phyloP scores from a whole-genome alignment of 208 protist genomes.

The Crithidia brevicula region DNA sequence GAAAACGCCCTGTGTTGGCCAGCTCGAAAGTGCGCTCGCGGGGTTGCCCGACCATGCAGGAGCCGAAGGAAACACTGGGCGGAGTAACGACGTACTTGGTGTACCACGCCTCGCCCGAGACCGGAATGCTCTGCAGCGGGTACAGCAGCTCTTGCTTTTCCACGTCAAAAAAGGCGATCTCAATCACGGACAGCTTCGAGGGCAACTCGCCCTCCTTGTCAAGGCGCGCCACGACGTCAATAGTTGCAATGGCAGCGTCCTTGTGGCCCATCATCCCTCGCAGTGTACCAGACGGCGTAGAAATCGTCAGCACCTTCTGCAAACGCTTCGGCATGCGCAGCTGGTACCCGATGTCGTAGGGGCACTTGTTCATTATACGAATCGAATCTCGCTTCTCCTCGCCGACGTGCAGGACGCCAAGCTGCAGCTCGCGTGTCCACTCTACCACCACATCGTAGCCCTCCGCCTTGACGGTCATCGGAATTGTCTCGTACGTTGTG shows the following conservation, averaged over 20 bases:
- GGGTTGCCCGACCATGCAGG: conserved; percentile 87
- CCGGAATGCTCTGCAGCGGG: conserved; percentile 75
- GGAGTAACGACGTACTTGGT: conserved; percentile 91
- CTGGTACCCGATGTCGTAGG: conserved; percentile 94
- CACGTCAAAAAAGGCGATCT: conserved; percentile 88
- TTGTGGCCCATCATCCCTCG: conserved; percentile 87
- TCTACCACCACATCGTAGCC: conserved; percentile 93
- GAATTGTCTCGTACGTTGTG: conserved; percentile 68
- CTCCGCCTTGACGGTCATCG: conserved; percentile 88
- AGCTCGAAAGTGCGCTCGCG: conserved; percentile 89
- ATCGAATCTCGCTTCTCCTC: conserved; percentile 79
- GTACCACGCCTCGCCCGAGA: conserved; percentile 91
- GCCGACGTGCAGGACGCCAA: conserved; percentile 90
- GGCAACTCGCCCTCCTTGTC: conserved; percentile 84
- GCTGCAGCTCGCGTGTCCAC: conserved; percentile 91
- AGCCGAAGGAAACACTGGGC: conserved; percentile 95
- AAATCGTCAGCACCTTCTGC: conserved; percentile 69
- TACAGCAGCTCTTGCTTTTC: conserved; percentile 83
- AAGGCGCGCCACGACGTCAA: conserved; percentile 80
- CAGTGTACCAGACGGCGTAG: conserved; percentile 62
- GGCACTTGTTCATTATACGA: conserved; percentile 93
- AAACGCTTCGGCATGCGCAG: conserved; percentile 80
- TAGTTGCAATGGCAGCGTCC: conserved; percentile 79
- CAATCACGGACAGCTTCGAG: conserved; percentile 69
- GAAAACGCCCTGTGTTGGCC: conserved; percentile 89